Percentiles rank a stretch among this genome's conserved stretches.
Conservation (phyloP, 2,329 filamentous ascomycete genomes). For the Exutisphaerella laricina region DNA sequence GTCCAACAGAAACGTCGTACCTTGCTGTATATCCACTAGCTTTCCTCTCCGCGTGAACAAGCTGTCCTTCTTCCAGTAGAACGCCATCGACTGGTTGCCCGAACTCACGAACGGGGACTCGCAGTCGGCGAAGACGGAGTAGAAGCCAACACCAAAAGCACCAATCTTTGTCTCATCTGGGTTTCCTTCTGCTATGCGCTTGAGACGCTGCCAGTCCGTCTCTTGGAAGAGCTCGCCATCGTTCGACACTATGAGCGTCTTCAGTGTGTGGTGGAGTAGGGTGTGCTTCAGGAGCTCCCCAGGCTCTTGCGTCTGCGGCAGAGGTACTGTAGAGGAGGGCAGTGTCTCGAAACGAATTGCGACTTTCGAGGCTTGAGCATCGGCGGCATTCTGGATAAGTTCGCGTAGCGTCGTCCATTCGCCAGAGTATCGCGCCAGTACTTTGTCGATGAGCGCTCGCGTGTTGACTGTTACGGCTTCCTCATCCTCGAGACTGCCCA, state of each 20-base stretch:
- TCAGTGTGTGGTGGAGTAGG: constrained; percentile 77
- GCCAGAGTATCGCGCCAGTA: constrained; percentile 89
- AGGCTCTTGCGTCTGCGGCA: constrained; percentile 59
- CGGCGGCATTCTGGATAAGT: constrained; percentile 96
- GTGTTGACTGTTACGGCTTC: constrained; percentile 98
- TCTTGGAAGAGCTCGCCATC: constrained; percentile 81
- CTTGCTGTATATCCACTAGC: constrained; percentile 51
- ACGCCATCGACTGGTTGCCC: constrained; percentile 88
- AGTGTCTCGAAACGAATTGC: constrained; percentile 88
- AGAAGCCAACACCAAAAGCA: constrained; percentile 96
- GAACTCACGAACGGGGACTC: constrained; percentile 97
- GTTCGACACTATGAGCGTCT: constrained; percentile 84
- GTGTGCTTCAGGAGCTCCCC: constrained; percentile 75
- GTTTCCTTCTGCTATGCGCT: constrained; percentile 98
- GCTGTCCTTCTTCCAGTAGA: constrained; percentile 99
- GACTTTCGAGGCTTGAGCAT: constrained; percentile 85
- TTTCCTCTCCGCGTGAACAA: constrained; percentile 84
- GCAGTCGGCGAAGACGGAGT: constrained; percentile 96
- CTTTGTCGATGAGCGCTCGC: constrained; percentile 93
- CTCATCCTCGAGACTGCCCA: constrained; percentile 81
- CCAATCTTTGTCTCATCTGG: constrained; percentile 99
- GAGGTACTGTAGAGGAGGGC: constrained; percentile 71
- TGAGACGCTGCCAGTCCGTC: constrained; percentile 88
- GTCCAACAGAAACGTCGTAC: constrained; percentile 91
- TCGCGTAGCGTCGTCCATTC: constrained; percentile 88